A percentile compares a stretch with the other conserved stretches of the same genome.
These are phyloP conservation scores for Cucumis cinereus DNA, from an alignment of 306 rosid genomes.

Conservation along the genomic window DNA sequence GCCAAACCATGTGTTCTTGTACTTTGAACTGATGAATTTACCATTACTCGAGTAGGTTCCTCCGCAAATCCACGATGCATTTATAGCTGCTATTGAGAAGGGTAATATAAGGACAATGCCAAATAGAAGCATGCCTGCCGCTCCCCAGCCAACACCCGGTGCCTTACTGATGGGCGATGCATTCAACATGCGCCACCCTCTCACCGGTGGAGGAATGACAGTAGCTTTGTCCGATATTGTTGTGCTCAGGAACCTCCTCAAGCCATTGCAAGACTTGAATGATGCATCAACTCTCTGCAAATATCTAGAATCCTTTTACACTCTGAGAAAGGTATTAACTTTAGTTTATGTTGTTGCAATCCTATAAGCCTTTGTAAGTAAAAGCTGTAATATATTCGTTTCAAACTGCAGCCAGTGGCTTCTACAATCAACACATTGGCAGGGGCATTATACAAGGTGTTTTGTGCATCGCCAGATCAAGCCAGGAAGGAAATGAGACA, in stretches of 20 bases:
- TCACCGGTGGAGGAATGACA: constrained; percentile 97
- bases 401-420: constrained; percentile 70
- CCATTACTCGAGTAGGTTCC: constrained; percentile 45
- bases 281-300: constrained; percentile 72
- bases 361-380: not conserved
- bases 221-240: constrained; percentile 87
- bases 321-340: constrained; percentile 58
- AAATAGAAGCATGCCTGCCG: constrained; percentile 95
- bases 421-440: constrained; percentile 88
- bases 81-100: constrained; percentile 69
- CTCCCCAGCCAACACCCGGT: constrained; percentile 87
- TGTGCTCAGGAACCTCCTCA: constrained; percentile 76
- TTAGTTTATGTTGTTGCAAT: not conserved
- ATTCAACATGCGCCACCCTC: constrained; percentile 97
- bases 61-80: constrained; percentile 54
- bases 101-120: constrained; percentile 91
- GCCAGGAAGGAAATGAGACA: constrained; percentile 98
- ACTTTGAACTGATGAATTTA: not conserved
- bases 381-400: not conserved
- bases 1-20: not conserved
- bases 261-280: constrained; percentile 49
- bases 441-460: constrained; percentile 89
- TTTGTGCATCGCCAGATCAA: constrained; percentile 79
- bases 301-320: constrained; percentile 81
- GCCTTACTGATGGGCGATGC: constrained; percentile 96